Evolutionary conservation across 2,329 filamentous ascomycete species (phyloP), one percentile per base, ranked within the genome.

Genomic region (Westerdykella aurantiaca): DNA sequence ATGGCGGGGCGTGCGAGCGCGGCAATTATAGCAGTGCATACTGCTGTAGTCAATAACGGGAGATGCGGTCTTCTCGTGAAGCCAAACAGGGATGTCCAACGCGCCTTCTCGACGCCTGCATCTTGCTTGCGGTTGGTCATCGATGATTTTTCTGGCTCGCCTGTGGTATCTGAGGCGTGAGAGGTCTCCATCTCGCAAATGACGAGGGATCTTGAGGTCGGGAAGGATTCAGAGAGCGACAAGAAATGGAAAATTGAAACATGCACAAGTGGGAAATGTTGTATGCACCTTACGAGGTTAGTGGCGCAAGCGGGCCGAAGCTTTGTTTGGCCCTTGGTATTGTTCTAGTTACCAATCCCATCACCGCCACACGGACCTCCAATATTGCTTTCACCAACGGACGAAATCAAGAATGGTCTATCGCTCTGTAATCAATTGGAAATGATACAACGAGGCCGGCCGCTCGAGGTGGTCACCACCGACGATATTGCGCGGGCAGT

Each of bases 61-160:
- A 76, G 50, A 57, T 95, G 83, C 13, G 71, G 68, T 51, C 66
- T 72, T n/a, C 73, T 79, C 0, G 83, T 86, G 63, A 94, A 95
- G 34, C 72, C 70, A 63, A 95, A 91, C 3, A 96, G 74, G 1
- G 72, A 70, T 37, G 67, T 72, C 76, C 76, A 81, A 43, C 58
- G 52, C n/a, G 54, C 47, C 14, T 52, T 45, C 11, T 48, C 43
- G 21, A 58, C 43, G 40, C 54, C 49, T 22, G 52, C 37, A 17
- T 50, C 48, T 35, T 65, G 56, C 13, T 61, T 51, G 11, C 55
- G 47, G 9, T 51, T 40, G 21, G 49, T 33, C 4, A 33, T 31
- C 5, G 16, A 37, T 7, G 37, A 34, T 21, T 56, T 55, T 25
- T 60, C 47, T 23, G 50, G 41, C 14, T 53, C 42, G 10, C 42